phyloP scores from a whole-genome alignment of 305 asterid genomes.

The Plantago rigida region DNA sequence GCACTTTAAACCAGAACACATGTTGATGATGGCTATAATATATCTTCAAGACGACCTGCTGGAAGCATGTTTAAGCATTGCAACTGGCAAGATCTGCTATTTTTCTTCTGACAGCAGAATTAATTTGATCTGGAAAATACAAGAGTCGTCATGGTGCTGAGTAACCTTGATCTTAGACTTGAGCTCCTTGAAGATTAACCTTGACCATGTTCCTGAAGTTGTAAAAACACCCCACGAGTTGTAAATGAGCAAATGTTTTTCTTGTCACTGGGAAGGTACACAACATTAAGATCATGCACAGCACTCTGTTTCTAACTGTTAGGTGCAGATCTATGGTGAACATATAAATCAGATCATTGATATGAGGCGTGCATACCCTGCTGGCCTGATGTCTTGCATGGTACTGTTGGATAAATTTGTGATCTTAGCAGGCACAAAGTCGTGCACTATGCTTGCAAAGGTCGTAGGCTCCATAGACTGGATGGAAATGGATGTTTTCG shows the following conservation, averaged over 20 bases:
- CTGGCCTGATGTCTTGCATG: constrained; percentile 2
- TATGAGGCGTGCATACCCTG: constrained; percentile 24
- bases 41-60: constrained; percentile 12
- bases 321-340: constrained; percentile 21
- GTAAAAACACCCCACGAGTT: neutral
- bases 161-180: neutral
- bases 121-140: too few relatives aligned
- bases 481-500: constrained; percentile 21
- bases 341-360: constrained; percentile 20
- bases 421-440: constrained; percentile 1
- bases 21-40: constrained; percentile 3
- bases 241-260: constrained; percentile 12
- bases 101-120: constrained; percentile 15
- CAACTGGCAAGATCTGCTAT: constrained; percentile 8
- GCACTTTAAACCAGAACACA: too few relatives aligned
- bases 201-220: constrained; percentile 11
- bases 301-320: constrained; percentile 13
- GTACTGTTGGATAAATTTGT: constrained; percentile 22
- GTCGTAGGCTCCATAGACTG: constrained; percentile 19
- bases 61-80: constrained; percentile 8
- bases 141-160: neutral
- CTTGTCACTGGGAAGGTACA: constrained; percentile 5
- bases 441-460: constrained; percentile 4
- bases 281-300: neutral
- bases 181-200: constrained; percentile 20